Conservation (phyloP, 768 basidiomycete species). For the Mycena vitilis region DNA sequence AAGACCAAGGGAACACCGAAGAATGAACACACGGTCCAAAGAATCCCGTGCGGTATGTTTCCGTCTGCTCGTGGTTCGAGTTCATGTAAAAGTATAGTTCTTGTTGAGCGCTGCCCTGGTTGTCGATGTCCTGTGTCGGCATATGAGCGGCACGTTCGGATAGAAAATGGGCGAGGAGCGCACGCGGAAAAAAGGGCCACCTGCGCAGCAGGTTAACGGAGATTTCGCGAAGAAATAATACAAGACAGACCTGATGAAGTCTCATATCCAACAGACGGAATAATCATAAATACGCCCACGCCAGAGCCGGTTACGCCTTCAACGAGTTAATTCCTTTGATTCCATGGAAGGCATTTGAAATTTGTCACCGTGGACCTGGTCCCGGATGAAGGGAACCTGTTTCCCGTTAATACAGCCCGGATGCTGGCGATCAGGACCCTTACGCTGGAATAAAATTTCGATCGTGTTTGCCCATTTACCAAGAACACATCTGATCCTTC, state of each 20-base stretch:
- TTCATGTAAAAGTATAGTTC: conserved; percentile 65
- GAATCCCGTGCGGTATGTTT: conserved; percentile 58
- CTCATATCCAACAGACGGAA: conserved; percentile 59
- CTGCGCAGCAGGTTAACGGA: too few relatives aligned
- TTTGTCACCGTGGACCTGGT: conserved; percentile 55
- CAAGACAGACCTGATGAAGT: conserved; percentile 50
- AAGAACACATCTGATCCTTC: conserved; percentile 61
- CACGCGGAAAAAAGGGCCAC: too few relatives aligned
- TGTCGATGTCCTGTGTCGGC: conserved; percentile 52
- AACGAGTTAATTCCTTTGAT: background rate
- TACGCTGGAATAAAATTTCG: conserved; percentile 62
- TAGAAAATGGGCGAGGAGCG: background rate
- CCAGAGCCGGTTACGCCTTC: conserved; percentile 56
- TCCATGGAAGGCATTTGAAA: background rate
- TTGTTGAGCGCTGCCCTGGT: conserved; percentile 59
- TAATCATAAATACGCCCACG: conserved; percentile 58
- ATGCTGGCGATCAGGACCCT: conserved; percentile 17
- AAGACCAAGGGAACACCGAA: background rate
- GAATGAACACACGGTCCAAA: conserved; percentile 51
- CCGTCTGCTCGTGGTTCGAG: conserved; percentile 58
- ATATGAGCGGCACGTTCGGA: background rate
- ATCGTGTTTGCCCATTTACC: conserved; percentile 58
- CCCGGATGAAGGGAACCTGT: conserved; percentile 61
- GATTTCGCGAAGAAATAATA: too few relatives aligned
- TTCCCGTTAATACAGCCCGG: background rate